Conservation (phyloP, 169 alveolate species). For the Plasmodium vivax region DNA sequence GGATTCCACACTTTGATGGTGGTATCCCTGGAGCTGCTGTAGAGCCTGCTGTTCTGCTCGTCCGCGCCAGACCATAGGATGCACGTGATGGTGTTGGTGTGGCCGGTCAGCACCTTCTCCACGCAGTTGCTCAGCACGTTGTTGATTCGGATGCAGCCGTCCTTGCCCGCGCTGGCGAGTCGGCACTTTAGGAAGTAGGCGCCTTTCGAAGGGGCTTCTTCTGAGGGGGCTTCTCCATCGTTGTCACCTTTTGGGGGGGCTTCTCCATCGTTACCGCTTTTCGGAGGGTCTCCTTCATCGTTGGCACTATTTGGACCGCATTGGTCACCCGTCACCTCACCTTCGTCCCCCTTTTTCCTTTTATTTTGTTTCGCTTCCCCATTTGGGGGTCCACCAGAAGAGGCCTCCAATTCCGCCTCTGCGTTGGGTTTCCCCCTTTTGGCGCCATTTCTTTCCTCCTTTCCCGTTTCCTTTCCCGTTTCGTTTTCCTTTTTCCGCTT, state of each 20-base stretch:
- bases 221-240: background rate
- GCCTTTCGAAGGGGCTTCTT: background rate
- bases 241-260: background rate
- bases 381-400: background rate
- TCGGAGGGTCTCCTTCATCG: no score
- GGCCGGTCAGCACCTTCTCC: conserved; percentile 90
- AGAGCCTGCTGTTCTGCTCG: conserved; percentile 81
- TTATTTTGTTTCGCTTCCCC: background rate
- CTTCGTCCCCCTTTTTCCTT: background rate
- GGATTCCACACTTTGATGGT: conserved; percentile 94
- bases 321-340: background rate
- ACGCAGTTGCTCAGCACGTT: conserved; percentile 86
- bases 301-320: background rate
- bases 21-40: conserved; percentile 96
- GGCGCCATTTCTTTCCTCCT: background rate
- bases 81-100: conserved; percentile 93
- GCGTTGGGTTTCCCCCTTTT: background rate
- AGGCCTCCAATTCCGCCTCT: background rate
- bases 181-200: conserved; percentile 43
- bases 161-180: conserved; percentile 86
- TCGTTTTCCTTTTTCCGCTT: conserved; percentile 17
- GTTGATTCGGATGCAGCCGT: conserved; percentile 94
- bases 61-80: conserved; percentile 94
- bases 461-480: background rate
- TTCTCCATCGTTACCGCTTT: background rate